Base-by-base conservation (phyloP, 495 filamentous ascomycete species). In the Penicillium turbatum region DNA sequence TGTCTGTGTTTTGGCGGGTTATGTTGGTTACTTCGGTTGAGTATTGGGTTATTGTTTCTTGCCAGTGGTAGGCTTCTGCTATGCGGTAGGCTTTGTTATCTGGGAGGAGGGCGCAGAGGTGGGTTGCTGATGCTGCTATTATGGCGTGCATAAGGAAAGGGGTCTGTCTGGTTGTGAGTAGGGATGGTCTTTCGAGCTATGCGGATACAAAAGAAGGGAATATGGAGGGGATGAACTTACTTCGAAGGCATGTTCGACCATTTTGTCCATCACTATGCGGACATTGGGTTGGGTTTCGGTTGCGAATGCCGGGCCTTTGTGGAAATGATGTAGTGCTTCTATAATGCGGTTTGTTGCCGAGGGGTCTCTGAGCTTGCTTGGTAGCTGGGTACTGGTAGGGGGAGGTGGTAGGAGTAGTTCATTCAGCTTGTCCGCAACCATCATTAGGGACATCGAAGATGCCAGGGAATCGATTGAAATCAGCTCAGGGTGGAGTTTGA, bases 71-170 rank as follows among this genome's bases (percentile, higher is more conserved):
- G 11, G 69, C 61, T 56, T 78, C 76, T 19, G 65, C 61, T 5
- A 69, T 12, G n/a, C 67, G 60, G 51, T 72, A 72, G 16, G 49
- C 41, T 26, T 36, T 60, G 19, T 65, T 64, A 26, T 63, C 59
- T 4, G 60, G 62, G 48, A 65, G 54, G 12, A 67, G 50, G 38
- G 62, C 62, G 49, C 71, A 67, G 41, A 78, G 65, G 48, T 78
- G 73, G 24, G 68, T 63, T 16, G 68, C 66, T 49, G 75, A 65
- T 19, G 67, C 60, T 3, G 65, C 73, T 46, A 78, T 65, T 17
- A 77, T 62, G 35, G 68, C 62, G 52, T 80, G 77, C 75, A 79
- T 76, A 15, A 78, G 58, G 51, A 69, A 74, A 2, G 77, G 74
- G 15, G 72, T 63, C 75, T 79, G 21, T 24, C 11, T 32, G n/a